phyloP scores from a whole-genome alignment of 2,329 filamentous ascomycete genomes.

The Leptographium radiaticola region DNA sequence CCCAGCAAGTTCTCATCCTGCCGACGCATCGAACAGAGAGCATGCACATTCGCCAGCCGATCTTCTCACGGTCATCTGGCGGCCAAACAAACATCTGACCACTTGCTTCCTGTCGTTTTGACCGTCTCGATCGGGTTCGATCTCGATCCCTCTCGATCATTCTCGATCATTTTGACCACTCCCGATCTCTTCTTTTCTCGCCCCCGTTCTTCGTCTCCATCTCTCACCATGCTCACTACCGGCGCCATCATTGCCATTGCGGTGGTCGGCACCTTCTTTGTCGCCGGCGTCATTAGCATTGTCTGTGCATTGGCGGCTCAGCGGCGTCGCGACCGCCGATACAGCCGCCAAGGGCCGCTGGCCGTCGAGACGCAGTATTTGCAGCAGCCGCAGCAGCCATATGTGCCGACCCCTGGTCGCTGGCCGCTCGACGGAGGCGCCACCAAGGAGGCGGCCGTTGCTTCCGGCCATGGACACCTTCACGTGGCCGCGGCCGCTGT shows the following conservation, averaged over 20 bases:
- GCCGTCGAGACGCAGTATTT: too few relatives aligned
- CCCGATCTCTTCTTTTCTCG: neutral
- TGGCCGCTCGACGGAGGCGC: neutral
- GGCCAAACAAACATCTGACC: too few relatives aligned
- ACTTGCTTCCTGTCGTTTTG: too few relatives aligned
- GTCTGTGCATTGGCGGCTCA: conserved; percentile 27
- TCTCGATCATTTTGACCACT: neutral
- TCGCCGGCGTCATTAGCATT: conserved; percentile 29
- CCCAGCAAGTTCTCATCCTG: neutral
- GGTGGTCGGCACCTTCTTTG: conserved; percentile 31
- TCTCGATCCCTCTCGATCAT: neutral
- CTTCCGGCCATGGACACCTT: neutral
- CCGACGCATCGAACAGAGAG: too few relatives aligned
- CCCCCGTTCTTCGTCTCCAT: neutral
- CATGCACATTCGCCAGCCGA: too few relatives aligned
- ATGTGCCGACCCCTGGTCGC: neutral
- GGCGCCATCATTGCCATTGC: conserved; percentile 29
- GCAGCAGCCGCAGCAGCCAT: too few relatives aligned
- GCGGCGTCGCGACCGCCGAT: neutral
- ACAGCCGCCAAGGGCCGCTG: too few relatives aligned
- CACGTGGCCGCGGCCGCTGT: neutral
- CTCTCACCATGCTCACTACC: conserved; percentile 14
- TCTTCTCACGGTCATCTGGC: too few relatives aligned
- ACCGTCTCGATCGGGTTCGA: too few relatives aligned
- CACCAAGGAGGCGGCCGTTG: neutral